Base-by-base conservation (phyloP, 2,329 filamentous ascomycete genomes). In the Magnaporthales sp. region DNA sequence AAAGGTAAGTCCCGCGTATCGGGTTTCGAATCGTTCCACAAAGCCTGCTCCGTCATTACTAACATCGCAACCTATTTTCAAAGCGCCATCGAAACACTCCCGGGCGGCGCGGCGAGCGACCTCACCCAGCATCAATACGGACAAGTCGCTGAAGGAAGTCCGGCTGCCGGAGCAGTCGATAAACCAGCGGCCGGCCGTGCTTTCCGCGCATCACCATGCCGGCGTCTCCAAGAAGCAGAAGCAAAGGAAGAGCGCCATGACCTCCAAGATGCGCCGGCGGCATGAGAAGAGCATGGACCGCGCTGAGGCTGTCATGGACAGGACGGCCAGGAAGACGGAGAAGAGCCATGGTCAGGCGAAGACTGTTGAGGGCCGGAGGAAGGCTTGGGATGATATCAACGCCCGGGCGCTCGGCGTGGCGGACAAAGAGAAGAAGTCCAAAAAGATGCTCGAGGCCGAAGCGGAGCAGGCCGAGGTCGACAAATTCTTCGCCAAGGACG, bases 81-180 rank as follows among this genome's bases (percentile, higher is more conserved):
- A 26, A 73, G 88, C 80, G 66, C 81, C 82, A 54, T 91, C 90
- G 4, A 77, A 87, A 67, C 90, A 89, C 80, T 93, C 91, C 66
- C 89, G 91, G 70, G 90, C 89, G 67, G 89, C 90, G 56, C 86
- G 90, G 73, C 87, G 91, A 70, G 90, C 88, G 61, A 86, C 87
- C 19, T 90, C 89, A 3, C 89, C 90, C 29, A 82, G 87, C 72
- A 88, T 91, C 76, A 79, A 91, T 77, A 85, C 86, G 60, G 89
- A 91, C 81, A 91, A 91, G 77, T 90, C 88, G 7, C 81, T 91
- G 26, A 90, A 89, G 74, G 79, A 86, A 51, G 77, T 84, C 67
- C 79, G 82, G 68, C 80, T 83, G 11, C 85, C 86, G 1, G 69
- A 77, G 24, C 78, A 83, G 61, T 78, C 81, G 8, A 75, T 78